Evolutionary conservation across 345 rosid species (phyloP).

Genomic region (Linum trigynum): DNA sequence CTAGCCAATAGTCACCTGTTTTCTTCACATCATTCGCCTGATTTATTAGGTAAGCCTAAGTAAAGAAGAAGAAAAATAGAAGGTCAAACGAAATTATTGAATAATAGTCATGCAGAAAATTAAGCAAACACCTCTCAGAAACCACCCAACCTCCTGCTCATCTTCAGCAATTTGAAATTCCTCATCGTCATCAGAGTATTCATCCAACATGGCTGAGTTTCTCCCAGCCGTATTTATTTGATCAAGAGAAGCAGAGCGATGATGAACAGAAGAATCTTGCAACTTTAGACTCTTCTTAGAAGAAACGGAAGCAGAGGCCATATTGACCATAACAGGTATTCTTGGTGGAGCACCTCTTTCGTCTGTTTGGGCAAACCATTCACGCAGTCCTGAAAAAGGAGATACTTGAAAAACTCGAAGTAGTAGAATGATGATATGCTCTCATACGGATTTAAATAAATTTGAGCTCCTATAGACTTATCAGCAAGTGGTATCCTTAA

Average conservation of each 20-base stretch:
- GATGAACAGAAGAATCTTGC: constrained; percentile 38
- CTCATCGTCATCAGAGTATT: constrained; percentile 89
- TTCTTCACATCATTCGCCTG: constrained; percentile 46
- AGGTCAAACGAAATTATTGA: background rate
- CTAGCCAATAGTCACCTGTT: constrained; percentile 41
- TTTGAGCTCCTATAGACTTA: too few species aligned
- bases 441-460: background rate
- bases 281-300: constrained; percentile 40
- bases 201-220: constrained; percentile 73
- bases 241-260: constrained; percentile 48
- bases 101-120: constrained; percentile 2
- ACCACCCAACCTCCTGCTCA: constrained; percentile 66
- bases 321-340: constrained; percentile 95
- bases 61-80: background rate
- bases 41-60: constrained; percentile 44
- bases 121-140: background rate
- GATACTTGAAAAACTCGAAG: background rate
- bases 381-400: constrained; percentile 60
- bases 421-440: background rate
- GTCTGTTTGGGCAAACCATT: constrained; percentile 95
- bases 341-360: constrained; percentile 87
- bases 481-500: background rate
- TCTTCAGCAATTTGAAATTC: constrained; percentile 81
- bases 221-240: constrained; percentile 54
- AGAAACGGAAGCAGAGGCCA: constrained; percentile 68